These are phyloP conservation scores for Lentinula edodes DNA, from an alignment of 768 basidiomycete genomes.

Conservation along the genomic window DNA sequence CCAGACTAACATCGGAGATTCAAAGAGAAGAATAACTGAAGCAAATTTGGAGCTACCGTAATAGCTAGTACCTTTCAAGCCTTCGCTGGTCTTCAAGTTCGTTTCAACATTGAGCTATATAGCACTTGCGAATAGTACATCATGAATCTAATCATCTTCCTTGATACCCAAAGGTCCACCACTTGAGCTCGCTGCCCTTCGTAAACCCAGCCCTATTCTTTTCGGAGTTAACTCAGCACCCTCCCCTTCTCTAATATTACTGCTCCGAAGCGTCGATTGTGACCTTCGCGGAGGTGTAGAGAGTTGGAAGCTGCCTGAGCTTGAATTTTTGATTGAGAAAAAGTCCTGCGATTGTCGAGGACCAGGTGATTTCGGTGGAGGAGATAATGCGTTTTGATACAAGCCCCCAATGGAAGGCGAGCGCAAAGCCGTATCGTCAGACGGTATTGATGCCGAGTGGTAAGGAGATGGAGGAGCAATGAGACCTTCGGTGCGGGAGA, in stretches of 20 bases:
- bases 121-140: too few species aligned
- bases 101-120: too few species aligned
- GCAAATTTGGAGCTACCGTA: too few species aligned
- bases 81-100: too few species aligned
- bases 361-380: background rate
- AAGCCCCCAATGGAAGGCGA: background rate
- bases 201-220: slow-evolving; percentile 23
- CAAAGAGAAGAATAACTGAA: too few species aligned
- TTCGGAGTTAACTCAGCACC: slow-evolving; percentile 11
- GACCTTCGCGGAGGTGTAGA: slow-evolving; percentile 34
- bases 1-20: too few species aligned
- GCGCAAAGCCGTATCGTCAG: background rate
- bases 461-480: slow-evolving; percentile 56
- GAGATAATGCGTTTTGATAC: slow-evolving; percentile 2
- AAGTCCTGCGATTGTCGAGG: slow-evolving; percentile 20
- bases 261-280: slow-evolving; percentile 19
- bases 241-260: slow-evolving; percentile 3
- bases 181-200: slow-evolving; percentile 18
- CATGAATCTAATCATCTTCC: background rate
- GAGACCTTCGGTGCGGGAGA: slow-evolving; percentile 53
- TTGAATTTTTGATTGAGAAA: slow-evolving; percentile 17
- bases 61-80: too few species aligned
- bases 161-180: background rate
- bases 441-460: slow-evolving; percentile 17
- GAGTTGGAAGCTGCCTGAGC: slow-evolving; percentile 28